Evolutionary conservation across 2,329 filamentous ascomycete genomes (phyloP).

Genomic region (Berkeleyomyces basicola): DNA sequence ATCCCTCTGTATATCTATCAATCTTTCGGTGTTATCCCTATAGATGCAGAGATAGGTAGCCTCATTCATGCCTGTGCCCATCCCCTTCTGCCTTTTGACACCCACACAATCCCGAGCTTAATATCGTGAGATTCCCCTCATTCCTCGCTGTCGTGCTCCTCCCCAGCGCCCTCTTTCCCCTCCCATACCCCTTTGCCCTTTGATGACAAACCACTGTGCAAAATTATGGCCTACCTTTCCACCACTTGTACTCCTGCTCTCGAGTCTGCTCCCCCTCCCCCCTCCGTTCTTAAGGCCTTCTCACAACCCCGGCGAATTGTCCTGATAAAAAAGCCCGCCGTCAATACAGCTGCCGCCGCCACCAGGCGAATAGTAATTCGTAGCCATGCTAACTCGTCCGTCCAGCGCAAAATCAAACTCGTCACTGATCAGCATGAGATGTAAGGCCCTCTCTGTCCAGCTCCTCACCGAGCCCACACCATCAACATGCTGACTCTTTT

Average conservation of each 20-base stretch:
- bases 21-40: not conserved
- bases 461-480: not conserved
- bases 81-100: not conserved
- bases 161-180: not conserved
- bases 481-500: not conserved
- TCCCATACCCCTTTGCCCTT: not conserved
- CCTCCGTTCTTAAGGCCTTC: not conserved
- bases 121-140: not conserved
- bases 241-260: no score
- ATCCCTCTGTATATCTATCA: not conserved
- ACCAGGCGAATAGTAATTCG: conserved; percentile 4
- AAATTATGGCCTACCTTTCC: not conserved
- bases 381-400: conserved; percentile 14
- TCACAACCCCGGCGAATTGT: not conserved
- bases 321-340: not conserved
- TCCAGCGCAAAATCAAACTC: conserved; percentile 80
- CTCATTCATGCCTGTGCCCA: not conserved
- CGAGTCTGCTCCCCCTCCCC: not conserved
- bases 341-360: not conserved
- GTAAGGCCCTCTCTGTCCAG: conserved; percentile 37
- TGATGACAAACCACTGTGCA: not conserved
- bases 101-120: not conserved
- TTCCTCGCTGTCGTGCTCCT: not conserved
- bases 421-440: conserved; percentile 81
- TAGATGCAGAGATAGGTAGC: no score